Evolutionary conservation across 495 filamentous ascomycete species (phyloP), one percentile per base, ranked within the genome.

Genomic region (Annulohypoxylon moriforme): DNA sequence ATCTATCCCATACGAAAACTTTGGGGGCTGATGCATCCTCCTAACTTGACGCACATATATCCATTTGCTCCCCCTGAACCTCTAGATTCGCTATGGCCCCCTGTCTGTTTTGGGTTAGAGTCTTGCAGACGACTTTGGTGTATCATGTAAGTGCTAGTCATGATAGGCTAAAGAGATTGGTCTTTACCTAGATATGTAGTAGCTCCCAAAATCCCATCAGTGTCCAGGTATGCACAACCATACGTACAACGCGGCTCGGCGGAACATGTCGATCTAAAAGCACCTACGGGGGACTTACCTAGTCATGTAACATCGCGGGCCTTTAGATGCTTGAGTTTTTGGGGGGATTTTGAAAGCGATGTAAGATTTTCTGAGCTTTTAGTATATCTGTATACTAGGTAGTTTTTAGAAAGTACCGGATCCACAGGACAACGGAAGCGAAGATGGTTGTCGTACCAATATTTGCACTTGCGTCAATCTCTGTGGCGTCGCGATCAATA

Each of bases 11-110:
- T 68, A 72, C 64, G 11, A 34, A 14, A 50, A 31, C 22, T 57
- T 56, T 64, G 64, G 64, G 64, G 55, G 55, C 64, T 63, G 20
- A 61, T 61, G 64, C 64, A 68, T 72, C 69, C 64, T 72, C 9
- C 60, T 50, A 24, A 25, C 16, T 20, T 64, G 36, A 71, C 65
- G 69, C 55, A 72, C 46, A 29, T 52, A 29, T 52, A 40, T 49
- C 24, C 29, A 57, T 61, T 14, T 49, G 6, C 49, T 46, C 66
- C 67, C 67, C 60, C 60, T 58, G 60, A 50, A 58, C 31, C 40
- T 24, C 52, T 42, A 50, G 42, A 64, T 63, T 64, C 31, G 52
- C 22, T 64, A 58, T 63, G 40, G 31, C 42, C 67, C 67, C 58
- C 36, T 57, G 55, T 49, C n/a, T 18, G 52, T 58, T 52, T 33